Percentiles rank a stretch among this genome's conserved stretches.
Evolutionary conservation across 768 basidiomycete genomes (phyloP).

Genomic region (Lanmaoa rubissima): DNA sequence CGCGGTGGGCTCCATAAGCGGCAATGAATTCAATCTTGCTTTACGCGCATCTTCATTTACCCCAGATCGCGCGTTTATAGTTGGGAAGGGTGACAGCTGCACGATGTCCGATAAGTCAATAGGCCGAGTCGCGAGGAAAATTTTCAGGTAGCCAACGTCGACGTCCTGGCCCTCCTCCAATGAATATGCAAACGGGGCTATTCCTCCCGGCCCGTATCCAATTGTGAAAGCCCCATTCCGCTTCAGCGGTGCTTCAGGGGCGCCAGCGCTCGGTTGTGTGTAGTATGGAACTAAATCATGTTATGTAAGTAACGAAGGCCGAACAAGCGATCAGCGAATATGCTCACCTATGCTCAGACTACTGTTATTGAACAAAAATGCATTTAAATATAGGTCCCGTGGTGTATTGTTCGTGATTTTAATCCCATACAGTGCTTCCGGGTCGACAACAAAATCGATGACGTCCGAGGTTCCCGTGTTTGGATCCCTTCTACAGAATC

Average conservation of each 20-base stretch:
- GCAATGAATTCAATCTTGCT: not conserved
- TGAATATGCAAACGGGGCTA: constrained; percentile 3
- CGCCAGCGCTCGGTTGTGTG: not conserved
- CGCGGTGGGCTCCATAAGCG: not conserved
- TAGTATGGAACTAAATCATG: constrained; percentile 7
- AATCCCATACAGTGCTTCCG: constrained; percentile 27
- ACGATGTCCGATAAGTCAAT: constrained; percentile 35
- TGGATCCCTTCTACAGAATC: constrained; percentile 2
- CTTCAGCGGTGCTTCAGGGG: constrained; percentile 9
- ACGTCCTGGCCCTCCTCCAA: constrained; percentile 4
- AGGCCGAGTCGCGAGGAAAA: constrained; percentile 10
- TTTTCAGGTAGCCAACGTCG: constrained; percentile 42
- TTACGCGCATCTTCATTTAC: not conserved
- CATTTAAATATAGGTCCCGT: constrained; percentile 34
- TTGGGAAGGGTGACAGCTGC: constrained; percentile 34
- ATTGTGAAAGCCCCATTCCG: constrained; percentile 25
- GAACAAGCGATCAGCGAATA: not conserved
- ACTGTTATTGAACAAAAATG: constrained; percentile 44
- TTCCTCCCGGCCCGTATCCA: constrained; percentile 39
- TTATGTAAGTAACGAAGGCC: not conserved
- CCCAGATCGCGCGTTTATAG: not conserved
- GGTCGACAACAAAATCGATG: constrained; percentile 25
- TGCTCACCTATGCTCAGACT: constrained; percentile 36
- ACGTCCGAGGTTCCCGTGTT: not conserved
- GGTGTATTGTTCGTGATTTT: constrained; percentile 10